Conservation (phyloP, 2,329 filamentous ascomycete species). For the Claviceps digitariae region DNA sequence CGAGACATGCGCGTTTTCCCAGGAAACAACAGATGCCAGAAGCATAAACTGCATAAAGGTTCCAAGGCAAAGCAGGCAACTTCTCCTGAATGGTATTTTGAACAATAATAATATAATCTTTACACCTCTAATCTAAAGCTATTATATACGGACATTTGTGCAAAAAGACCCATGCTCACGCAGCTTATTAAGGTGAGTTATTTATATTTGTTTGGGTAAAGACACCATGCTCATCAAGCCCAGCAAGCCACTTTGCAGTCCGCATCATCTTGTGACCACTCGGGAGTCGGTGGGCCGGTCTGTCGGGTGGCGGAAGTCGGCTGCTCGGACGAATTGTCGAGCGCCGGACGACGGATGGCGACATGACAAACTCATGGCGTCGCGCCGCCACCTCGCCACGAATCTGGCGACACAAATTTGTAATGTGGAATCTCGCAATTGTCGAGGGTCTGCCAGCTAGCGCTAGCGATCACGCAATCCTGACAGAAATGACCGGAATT, state of each 20-base stretch:
- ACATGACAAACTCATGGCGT: constrained; percentile 2
- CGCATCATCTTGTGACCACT: background rate
- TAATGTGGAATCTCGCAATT: constrained; percentile 13
- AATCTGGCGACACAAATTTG: constrained; percentile 12
- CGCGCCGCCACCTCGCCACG: constrained; percentile 3
- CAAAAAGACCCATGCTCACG: background rate
- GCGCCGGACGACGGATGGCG: constrained; percentile 6
- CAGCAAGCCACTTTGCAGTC: background rate
- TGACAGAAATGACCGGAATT: constrained; percentile 12
- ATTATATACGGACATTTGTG: too few species aligned
- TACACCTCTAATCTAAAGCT: too few species aligned
- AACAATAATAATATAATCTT: too few species aligned
- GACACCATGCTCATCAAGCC: background rate
- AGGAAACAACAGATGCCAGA: background rate
- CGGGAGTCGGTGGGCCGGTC: constrained; percentile 5
- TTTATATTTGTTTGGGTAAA: background rate
- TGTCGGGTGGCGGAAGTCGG: constrained; percentile 8
- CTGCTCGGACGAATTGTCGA: background rate
- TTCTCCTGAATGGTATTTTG: too few species aligned
- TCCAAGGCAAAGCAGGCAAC: too few species aligned
- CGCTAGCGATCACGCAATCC: constrained; percentile 24
- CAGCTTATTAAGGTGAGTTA: too few species aligned
- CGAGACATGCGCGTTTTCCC: background rate
- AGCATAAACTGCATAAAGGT: background rate
- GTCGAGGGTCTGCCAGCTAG: constrained; percentile 3